These are phyloP conservation scores for Nannochloropsis oceanica DNA, from an alignment of 108 stramenopile species.

Conservation along the genomic window DNA sequence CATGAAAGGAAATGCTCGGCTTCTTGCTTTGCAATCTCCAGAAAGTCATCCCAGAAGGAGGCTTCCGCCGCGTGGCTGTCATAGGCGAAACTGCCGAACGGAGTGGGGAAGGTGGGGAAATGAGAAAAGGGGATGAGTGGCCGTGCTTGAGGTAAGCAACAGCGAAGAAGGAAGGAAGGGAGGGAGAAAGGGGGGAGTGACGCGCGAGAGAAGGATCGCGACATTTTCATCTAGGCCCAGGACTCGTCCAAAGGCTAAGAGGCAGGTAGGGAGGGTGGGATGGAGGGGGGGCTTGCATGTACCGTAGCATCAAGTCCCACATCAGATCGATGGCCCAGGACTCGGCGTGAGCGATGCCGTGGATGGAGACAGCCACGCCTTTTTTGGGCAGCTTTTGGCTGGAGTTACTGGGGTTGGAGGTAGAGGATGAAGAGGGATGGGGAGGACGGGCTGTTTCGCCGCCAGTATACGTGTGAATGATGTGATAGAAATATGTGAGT, in stretches of 20 bases:
- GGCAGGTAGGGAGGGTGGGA: background rate
- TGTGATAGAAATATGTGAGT: background rate
- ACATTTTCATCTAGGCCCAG: too few species aligned
- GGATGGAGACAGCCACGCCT: background rate
- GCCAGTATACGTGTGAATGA: background rate
- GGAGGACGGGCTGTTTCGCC: background rate
- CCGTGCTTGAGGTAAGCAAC: background rate
- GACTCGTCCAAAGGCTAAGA: too few species aligned
- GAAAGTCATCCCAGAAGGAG: background rate
- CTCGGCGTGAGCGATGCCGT: slow-evolving; percentile 34
- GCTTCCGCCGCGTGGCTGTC: background rate
- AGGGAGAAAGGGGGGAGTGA: background rate
- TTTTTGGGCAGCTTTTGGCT: background rate
- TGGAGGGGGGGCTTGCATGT: background rate
- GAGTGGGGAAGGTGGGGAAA: background rate
- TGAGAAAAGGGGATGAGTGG: background rate
- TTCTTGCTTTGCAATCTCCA: background rate
- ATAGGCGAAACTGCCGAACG: background rate
- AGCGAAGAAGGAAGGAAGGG: background rate
- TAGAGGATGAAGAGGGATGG: background rate
- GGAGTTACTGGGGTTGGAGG: background rate
- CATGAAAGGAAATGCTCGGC: background rate
- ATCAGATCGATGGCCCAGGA: slow-evolving; percentile 30
- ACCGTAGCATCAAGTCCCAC: slow-evolving; percentile 34
- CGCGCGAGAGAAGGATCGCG: too few species aligned